Conservation (phyloP, 257 asterid genomes). For the Lavandula angustifolia region DNA sequence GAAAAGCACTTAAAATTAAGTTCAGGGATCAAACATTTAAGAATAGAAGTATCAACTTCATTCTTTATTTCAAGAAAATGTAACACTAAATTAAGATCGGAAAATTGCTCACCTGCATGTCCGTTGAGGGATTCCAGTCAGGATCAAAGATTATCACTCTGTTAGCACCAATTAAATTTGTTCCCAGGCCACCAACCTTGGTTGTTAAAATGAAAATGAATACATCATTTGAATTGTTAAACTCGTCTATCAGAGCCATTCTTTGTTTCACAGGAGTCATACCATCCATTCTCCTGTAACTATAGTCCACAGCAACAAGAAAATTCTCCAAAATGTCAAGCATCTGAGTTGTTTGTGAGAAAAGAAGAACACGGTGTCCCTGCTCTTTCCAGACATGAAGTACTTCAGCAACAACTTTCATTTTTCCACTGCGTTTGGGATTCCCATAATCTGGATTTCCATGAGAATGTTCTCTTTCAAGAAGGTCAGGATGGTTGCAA, state of each 20-base stretch:
- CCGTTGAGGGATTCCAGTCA: slow-evolving; percentile 99
- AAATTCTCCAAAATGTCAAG: slow-evolving; percentile 92
- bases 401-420: slow-evolving; percentile 86
- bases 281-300: slow-evolving; percentile 96
- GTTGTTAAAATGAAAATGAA: slow-evolving; percentile 89
- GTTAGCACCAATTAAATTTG: slow-evolving; percentile 94
- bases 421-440: slow-evolving; percentile 86
- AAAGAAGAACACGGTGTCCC: slow-evolving; percentile 96
- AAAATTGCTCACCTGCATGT: slow-evolving; percentile 73
- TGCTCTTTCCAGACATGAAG: slow-evolving; percentile 95
- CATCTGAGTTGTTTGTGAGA: slow-evolving; percentile 95
- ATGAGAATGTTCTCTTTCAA: slow-evolving; percentile 85
- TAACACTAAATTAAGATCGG: slow-evolving; percentile 25
- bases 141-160: slow-evolving; percentile 98
- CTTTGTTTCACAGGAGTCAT: slow-evolving; percentile 84
- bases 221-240: slow-evolving; percentile 74
- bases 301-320: slow-evolving; percentile 51
- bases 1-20: slow-evolving; percentile 14
- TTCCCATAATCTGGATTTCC: slow-evolving; percentile 94
- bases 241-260: slow-evolving; percentile 92
- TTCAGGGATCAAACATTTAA: background rate
- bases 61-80: slow-evolving; percentile 6
- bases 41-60: slow-evolving; percentile 18
- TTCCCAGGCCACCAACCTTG: slow-evolving; percentile 96
- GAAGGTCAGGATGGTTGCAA: slow-evolving; percentile 98